A percentile compares a stretch with the other conserved stretches of the same genome.
These are phyloP conservation scores for Yamadazyma aaseri DNA, from an alignment of 1,139 yeast species.

Conservation along the genomic window DNA sequence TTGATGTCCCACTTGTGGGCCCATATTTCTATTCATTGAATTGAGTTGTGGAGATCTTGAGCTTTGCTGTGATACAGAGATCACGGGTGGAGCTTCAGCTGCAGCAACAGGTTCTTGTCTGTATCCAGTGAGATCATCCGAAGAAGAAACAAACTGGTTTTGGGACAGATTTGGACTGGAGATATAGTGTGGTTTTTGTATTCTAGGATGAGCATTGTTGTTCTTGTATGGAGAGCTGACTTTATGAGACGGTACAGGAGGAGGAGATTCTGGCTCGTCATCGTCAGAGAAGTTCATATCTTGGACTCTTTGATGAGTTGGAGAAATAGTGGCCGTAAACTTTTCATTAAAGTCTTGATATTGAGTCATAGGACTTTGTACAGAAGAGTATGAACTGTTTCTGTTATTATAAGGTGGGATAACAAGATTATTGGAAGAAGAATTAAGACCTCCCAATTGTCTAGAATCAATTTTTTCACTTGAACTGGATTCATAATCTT, in stretches of 20 bases:
- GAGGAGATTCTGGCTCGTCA: constrained; percentile 18
- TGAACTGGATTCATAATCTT: constrained; percentile 16
- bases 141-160: constrained; percentile 23
- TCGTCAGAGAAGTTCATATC: constrained; percentile 11
- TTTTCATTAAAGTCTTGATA: constrained; percentile 53
- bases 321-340: constrained; percentile 25
- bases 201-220: constrained; percentile 6
- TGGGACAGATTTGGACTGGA: constrained; percentile 37
- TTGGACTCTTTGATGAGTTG: constrained; percentile 14
- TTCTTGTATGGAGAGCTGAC: constrained; percentile 11
- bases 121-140: constrained; percentile 14
- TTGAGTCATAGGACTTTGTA: constrained; percentile 52
- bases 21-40: constrained; percentile 6
- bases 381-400: constrained; percentile 41
- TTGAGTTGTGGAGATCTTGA: constrained; percentile 5
- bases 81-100: constrained; percentile 5
- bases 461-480: constrained; percentile 28
- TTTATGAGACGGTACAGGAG: constrained; percentile 25
- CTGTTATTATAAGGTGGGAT: constrained; percentile 31
- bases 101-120: constrained; percentile 8
- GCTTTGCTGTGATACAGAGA: neutral
- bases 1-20: constrained; percentile 10
- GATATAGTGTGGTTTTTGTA: constrained; percentile 32
- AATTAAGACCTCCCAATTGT: constrained; percentile 22
- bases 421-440: constrained; percentile 13